phyloP scores from a whole-genome alignment of 805 yeast species.

The Candida namnaoensis region DNA sequence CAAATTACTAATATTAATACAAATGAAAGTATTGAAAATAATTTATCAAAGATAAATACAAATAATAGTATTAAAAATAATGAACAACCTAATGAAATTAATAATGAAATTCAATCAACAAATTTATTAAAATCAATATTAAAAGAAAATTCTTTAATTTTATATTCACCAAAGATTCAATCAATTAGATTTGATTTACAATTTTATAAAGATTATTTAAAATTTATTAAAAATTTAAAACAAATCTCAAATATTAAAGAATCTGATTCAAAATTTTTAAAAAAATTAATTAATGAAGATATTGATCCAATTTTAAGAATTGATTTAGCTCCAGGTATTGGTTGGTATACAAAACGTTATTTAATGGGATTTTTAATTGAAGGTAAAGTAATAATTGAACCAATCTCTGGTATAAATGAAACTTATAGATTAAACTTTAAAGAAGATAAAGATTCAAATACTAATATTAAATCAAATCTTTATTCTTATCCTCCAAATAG shows the following conservation, averaged over 20 bases:
- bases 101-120: background rate
- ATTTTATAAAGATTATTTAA: conserved; percentile 27
- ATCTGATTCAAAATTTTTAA: conserved; percentile 44
- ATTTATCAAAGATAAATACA: conserved; percentile 1
- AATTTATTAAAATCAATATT: background rate
- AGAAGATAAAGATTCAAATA: conserved; percentile 9
- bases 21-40: background rate
- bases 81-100: conserved; percentile 7
- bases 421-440: conserved; percentile 39
- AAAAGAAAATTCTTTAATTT: conserved; percentile 5
- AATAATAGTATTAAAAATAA: conserved; percentile 1
- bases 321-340: conserved; percentile 54
- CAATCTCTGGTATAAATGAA: conserved; percentile 77
- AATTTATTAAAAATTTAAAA: conserved; percentile 26
- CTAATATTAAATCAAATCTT: conserved; percentile 24
- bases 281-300: conserved; percentile 64
- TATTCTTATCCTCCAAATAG: conserved; percentile 36
- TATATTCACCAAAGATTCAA: conserved; percentile 32
- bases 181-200: conserved; percentile 33
- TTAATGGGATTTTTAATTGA: conserved; percentile 65
- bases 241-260: conserved; percentile 25
- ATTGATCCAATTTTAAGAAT: conserved; percentile 64
- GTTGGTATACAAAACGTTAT: conserved; percentile 53
- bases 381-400: conserved; percentile 77
- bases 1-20: background rate